Evolutionary conservation across 257 asterid species (phyloP).

Genomic region (Penstemon newberryi): DNA sequence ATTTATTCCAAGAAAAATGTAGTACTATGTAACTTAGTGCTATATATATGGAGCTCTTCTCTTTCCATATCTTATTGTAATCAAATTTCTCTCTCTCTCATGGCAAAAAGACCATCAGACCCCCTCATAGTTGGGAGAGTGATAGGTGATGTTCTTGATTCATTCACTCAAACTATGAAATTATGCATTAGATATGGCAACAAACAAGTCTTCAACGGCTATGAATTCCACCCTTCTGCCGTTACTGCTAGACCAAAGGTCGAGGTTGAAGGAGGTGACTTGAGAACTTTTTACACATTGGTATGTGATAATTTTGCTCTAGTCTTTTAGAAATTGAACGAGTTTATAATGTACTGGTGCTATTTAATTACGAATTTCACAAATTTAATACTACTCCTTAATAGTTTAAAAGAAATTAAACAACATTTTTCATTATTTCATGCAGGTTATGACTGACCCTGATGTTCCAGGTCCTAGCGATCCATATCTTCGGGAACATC

Average conservation of each 20-base stretch:
- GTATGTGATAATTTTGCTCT: conserved; percentile 24
- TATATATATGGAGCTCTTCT: conserved; percentile 9
- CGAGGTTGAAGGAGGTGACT: conserved; percentile 57
- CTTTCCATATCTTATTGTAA: not conserved
- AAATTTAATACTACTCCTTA: no score
- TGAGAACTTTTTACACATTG: conserved; percentile 76
- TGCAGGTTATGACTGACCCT: conserved; percentile 85
- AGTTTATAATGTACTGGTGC: no score
- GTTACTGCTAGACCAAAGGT: conserved; percentile 52
- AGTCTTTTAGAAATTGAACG: no score
- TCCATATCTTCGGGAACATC: conserved; percentile 79
- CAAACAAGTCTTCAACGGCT: conserved; percentile 68
- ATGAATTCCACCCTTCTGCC: conserved; percentile 71
- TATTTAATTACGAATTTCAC: no score
- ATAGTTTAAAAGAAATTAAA: not conserved
- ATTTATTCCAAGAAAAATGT: no score
- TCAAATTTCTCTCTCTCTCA: conserved; percentile 8
- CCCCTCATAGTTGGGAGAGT: conserved; percentile 78
- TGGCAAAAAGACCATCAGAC: conserved; percentile 48
- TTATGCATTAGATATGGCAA: conserved; percentile 47
- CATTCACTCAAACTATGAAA: conserved; percentile 46
- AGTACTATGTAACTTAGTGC: not conserved
- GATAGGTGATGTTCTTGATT: conserved; percentile 73
- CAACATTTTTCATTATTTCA: not conserved
- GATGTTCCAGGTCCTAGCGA: conserved; percentile 96